phyloP scores from a whole-genome alignment of 768 basidiomycete genomes.

The Clavaria fumosa region DNA sequence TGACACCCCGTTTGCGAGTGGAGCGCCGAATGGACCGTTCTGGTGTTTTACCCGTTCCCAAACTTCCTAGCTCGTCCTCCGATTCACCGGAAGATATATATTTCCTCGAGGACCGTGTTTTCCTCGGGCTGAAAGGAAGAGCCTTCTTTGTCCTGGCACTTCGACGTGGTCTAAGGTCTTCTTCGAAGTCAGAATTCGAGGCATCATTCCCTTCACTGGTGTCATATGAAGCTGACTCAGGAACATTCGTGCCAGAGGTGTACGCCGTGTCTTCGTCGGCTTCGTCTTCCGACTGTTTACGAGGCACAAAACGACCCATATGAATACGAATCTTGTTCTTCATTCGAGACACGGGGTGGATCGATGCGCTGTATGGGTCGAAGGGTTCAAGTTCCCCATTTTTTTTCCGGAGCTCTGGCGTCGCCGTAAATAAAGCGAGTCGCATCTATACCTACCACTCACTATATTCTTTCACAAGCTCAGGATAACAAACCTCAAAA shows the following conservation, averaged over 20 bases:
- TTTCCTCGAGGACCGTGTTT: constrained; percentile 31
- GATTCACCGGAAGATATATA: constrained; percentile 23
- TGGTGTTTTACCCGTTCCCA: too few species aligned
- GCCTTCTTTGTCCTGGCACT: constrained; percentile 13
- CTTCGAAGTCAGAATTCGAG: too few species aligned
- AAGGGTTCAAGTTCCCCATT: constrained; percentile 33
- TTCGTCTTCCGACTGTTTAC: too few species aligned
- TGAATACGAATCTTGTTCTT: constrained; percentile 22
- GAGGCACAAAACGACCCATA: constrained; percentile 13
- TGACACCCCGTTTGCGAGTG: too few species aligned
- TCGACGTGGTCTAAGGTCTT: too few species aligned
- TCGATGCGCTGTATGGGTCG: constrained; percentile 40
- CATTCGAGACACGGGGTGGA: constrained; percentile 47
- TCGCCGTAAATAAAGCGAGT: constrained; percentile 6
- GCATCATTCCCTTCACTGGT: too few species aligned
- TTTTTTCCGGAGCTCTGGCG: constrained; percentile 31
- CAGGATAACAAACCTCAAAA: constrained; percentile 25
- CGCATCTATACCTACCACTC: constrained; percentile 13
- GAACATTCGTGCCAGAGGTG: too few species aligned
- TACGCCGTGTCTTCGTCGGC: too few species aligned
- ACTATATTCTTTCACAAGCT: constrained; percentile 44
- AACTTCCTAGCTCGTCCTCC: constrained; percentile 19
- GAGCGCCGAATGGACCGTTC: too few species aligned
- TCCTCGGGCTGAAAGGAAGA: constrained; percentile 57
- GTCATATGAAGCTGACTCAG: too few species aligned